phyloP scores from a whole-genome alignment of 768 basidiomycete species.

The Pulveroboletus sp. region DNA sequence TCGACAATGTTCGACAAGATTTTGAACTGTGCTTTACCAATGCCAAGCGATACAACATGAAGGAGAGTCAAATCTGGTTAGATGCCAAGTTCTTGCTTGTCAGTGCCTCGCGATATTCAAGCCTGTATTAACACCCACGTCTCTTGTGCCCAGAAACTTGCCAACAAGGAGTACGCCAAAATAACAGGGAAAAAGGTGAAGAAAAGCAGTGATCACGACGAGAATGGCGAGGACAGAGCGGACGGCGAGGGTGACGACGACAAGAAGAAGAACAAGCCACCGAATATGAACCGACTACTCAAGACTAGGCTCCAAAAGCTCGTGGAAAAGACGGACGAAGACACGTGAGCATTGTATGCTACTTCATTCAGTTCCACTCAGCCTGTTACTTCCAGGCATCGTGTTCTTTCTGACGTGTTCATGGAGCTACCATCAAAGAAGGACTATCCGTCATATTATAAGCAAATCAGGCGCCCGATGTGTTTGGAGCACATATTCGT shows the following conservation, averaged over 20 bases:
- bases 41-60: constrained; percentile 78
- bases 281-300: constrained; percentile 62
- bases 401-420: constrained; percentile 67
- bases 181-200: constrained; percentile 42
- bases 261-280: constrained; percentile 48
- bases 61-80: constrained; percentile 72
- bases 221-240: constrained; percentile 37
- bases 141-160: constrained; percentile 39
- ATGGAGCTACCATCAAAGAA: constrained; percentile 82
- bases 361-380: constrained; percentile 1
- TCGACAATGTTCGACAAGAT: constrained; percentile 65
- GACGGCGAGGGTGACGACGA: constrained; percentile 45
- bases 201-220: constrained; percentile 37
- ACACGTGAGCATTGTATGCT: constrained; percentile 43
- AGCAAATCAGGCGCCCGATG: constrained; percentile 71
- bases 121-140: constrained; percentile 1
- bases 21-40: constrained; percentile 78
- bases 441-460: constrained; percentile 76
- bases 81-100: constrained; percentile 84
- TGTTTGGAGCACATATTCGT: constrained; percentile 77
- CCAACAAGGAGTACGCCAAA: constrained; percentile 42
- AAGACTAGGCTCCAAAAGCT: constrained; percentile 70
- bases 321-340: constrained; percentile 64
- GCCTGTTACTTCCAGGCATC: constrained; percentile 45
- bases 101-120: constrained; percentile 25